A percentile compares a stretch with the other conserved stretches of the same genome.
These are phyloP conservation scores for Candida orba DNA, from an alignment of 805 yeast genomes.

Conservation along the genomic window DNA sequence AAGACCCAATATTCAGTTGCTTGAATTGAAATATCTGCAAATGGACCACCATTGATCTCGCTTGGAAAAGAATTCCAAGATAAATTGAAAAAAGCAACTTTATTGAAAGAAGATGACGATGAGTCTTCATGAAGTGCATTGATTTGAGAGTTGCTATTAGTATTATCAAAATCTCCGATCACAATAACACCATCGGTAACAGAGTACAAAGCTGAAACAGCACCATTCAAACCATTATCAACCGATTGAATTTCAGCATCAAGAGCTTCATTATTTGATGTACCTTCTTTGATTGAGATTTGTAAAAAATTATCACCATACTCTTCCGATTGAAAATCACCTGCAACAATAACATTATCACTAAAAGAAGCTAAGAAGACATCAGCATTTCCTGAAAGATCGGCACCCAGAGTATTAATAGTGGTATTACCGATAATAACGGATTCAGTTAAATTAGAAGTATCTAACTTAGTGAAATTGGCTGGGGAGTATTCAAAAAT, in stretches of 20 bases:
- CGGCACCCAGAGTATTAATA: slow-evolving; percentile 24
- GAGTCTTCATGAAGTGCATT: slow-evolving; percentile 22
- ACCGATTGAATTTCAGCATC: slow-evolving; percentile 17
- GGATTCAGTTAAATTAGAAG: slow-evolving; percentile 20
- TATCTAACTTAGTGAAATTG: slow-evolving; percentile 45
- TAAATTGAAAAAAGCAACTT: slow-evolving; percentile 29
- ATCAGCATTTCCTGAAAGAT: slow-evolving; percentile 32
- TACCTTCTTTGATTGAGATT: slow-evolving; percentile 21
- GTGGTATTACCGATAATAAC: slow-evolving; percentile 42
- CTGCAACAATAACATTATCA: slow-evolving; percentile 38
- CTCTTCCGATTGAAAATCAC: slow-evolving; percentile 33
- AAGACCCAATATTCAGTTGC: slow-evolving; percentile 37
- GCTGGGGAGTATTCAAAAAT: slow-evolving; percentile 72
- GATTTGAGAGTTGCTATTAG: slow-evolving; percentile 26
- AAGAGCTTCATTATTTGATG: slow-evolving; percentile 11
- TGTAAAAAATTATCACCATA: slow-evolving; percentile 34
- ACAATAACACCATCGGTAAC: slow-evolving; percentile 33
- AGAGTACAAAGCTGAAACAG: slow-evolving; percentile 27
- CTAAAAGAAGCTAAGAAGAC: slow-evolving; percentile 30
- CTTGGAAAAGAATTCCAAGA: slow-evolving; percentile 40
- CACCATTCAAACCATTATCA: slow-evolving; percentile 35
- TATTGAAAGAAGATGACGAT: slow-evolving; percentile 30
- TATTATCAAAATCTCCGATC: slow-evolving; percentile 39
- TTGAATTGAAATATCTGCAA: slow-evolving; percentile 26
- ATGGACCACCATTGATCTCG: slow-evolving; percentile 8